Percentiles rank a stretch among this genome's conserved stretches.
Evolutionary conservation across 306 rosid genomes (phyloP).

Genomic region (Begonia fuchsioides): DNA sequence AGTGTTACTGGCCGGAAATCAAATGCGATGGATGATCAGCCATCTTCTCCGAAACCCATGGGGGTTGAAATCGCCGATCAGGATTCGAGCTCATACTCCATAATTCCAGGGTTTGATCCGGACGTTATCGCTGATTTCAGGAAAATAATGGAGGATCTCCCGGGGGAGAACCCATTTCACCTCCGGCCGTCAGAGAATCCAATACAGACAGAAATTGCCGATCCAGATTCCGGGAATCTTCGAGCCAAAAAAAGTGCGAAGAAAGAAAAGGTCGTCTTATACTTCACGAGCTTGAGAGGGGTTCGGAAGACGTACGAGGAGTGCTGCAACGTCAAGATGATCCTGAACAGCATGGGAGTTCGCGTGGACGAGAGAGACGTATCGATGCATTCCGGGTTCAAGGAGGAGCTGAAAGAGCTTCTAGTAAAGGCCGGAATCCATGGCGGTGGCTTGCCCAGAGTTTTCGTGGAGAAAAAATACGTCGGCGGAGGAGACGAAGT

Average conservation of each 20-base stretch:
- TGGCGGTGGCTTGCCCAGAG: slow-evolving; percentile 56
- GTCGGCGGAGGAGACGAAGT: slow-evolving; percentile 82
- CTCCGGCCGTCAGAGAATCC: slow-evolving; percentile 4
- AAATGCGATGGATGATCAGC: slow-evolving; percentile 12
- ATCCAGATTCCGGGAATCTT: slow-evolving; percentile 4
- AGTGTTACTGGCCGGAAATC: slow-evolving; percentile 20
- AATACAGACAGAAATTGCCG: not conserved
- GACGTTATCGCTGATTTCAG: slow-evolving; percentile 34
- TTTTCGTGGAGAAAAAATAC: slow-evolving; percentile 48
- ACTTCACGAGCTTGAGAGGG: slow-evolving; percentile 72
- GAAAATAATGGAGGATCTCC: slow-evolving; percentile 31
- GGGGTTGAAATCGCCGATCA: slow-evolving; percentile 28
- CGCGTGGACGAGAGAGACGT: slow-evolving; percentile 76
- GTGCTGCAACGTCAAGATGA: slow-evolving; percentile 56
- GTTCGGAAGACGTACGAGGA: slow-evolving; percentile 85
- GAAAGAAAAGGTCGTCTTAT: slow-evolving; percentile 37
- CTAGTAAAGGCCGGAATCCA: slow-evolving; percentile 16
- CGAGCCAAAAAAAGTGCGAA: slow-evolving; percentile 21
- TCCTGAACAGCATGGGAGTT: slow-evolving; percentile 45
- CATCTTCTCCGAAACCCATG: slow-evolving; percentile 25
- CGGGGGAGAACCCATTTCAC: slow-evolving; percentile 15
- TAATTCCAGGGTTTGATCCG: slow-evolving; percentile 30
- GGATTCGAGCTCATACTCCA: slow-evolving; percentile 15
- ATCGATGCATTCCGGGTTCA: slow-evolving; percentile 84
- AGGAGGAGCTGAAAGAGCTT: slow-evolving; percentile 63